Evolutionary conservation across 2,329 filamentous ascomycete species (phyloP).

Genomic region (Pestalotiopsis sp.): DNA sequence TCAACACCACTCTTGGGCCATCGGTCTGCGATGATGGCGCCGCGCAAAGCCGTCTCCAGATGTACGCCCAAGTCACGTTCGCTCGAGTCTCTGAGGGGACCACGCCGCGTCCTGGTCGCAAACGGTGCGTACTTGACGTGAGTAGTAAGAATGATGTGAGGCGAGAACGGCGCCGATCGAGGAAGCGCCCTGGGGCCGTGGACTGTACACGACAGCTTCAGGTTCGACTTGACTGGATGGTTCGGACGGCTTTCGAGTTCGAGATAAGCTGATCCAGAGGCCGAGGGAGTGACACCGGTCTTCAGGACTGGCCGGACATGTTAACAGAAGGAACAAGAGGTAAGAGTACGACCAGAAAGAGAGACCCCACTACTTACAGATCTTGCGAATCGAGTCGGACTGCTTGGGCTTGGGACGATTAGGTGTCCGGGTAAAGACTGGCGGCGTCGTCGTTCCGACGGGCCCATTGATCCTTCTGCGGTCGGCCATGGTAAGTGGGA

Average conservation of each 20-base stretch:
- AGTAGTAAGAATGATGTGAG: constrained; percentile 87
- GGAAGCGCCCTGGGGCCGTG: constrained; percentile 92
- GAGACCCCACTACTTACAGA: constrained; percentile 64
- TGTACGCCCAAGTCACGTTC: constrained; percentile 92
- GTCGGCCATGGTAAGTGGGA: constrained; percentile 65
- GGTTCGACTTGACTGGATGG: constrained; percentile 59
- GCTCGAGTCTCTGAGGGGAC: constrained; percentile 82
- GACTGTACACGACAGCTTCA: constrained; percentile 92
- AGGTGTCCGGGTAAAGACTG: constrained; percentile 62
- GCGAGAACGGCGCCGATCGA: constrained; percentile 86
- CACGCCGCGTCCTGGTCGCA: constrained; percentile 78
- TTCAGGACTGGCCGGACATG: constrained; percentile 69
- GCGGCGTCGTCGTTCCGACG: constrained; percentile 73
- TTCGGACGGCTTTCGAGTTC: constrained; percentile 59
- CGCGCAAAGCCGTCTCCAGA: constrained; percentile 85
- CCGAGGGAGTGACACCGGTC: constrained; percentile 89
- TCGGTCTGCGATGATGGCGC: constrained; percentile 87
- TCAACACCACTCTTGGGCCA: constrained; percentile 99
- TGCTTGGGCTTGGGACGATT: constrained; percentile 52
- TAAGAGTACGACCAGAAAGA: neutral
- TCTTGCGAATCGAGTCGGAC: constrained; percentile 76
- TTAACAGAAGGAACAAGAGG: constrained; percentile 3
- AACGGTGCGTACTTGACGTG: constrained; percentile 98
- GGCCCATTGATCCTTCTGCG: constrained; percentile 91
- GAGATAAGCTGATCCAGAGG: constrained; percentile 89